Conservation (phyloP, 192 early-diverging fungal species). For the Helicostylum pulchrum region DNA sequence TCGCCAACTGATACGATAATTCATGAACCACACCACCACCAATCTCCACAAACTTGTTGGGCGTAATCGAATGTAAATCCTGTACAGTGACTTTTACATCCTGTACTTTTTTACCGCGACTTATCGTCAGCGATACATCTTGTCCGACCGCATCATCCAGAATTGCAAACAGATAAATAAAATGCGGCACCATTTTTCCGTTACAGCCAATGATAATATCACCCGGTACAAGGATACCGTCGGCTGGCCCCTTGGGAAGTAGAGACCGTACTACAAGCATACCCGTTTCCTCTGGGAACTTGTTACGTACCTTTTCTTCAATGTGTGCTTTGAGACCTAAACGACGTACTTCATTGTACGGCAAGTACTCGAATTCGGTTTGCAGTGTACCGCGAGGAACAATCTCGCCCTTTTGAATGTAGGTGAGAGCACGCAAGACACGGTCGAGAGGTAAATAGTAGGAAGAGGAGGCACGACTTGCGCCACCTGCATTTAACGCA, state of each 20-base stretch:
- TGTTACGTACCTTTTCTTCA: slow-evolving; percentile 59
- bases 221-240: slow-evolving; percentile 56
- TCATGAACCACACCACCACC: slow-evolving; percentile 80
- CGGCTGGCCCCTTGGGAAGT: slow-evolving; percentile 69
- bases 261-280: slow-evolving; percentile 64
- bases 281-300: slow-evolving; percentile 64
- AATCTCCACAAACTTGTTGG: slow-evolving; percentile 79
- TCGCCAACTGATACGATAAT: slow-evolving; percentile 75
- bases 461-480: slow-evolving; percentile 63
- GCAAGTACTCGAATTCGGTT: slow-evolving; percentile 62
- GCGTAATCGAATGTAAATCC: slow-evolving; percentile 76
- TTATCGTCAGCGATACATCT: slow-evolving; percentile 49
- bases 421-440: slow-evolving; percentile 60
- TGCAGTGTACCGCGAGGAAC: slow-evolving; percentile 79
- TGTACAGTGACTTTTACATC: slow-evolving; percentile 54
- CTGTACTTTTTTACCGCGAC: slow-evolving; percentile 51
- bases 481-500: slow-evolving; percentile 71
- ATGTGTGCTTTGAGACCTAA: slow-evolving; percentile 64
- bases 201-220: slow-evolving; percentile 72
- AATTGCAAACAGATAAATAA: slow-evolving; percentile 61
- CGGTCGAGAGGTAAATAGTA: slow-evolving; percentile 79
- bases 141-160: slow-evolving; percentile 62
- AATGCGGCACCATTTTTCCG: slow-evolving; percentile 63
- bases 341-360: slow-evolving; percentile 71
- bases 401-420: slow-evolving; percentile 48